phyloP scores from a whole-genome alignment of 768 basidiomycete species.

The Lentinula boryana region DNA sequence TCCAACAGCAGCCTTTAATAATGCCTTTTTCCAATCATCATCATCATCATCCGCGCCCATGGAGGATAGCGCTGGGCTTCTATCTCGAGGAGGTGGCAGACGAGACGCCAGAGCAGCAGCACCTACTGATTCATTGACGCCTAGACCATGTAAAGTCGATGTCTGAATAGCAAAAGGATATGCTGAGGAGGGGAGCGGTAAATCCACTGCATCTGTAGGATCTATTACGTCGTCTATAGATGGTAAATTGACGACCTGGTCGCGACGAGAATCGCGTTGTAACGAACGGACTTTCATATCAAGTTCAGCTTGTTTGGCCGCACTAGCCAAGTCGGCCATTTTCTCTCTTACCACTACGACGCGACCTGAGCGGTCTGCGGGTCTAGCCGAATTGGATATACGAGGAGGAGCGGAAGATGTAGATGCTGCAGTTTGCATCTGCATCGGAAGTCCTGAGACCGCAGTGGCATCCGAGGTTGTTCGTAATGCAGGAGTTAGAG shows the following conservation, averaged over 20 bases:
- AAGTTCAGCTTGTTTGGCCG: slow-evolving; percentile 71
- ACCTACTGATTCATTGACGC: slow-evolving; percentile 69
- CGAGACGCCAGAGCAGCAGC: slow-evolving; percentile 72
- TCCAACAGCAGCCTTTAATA: slow-evolving; percentile 74
- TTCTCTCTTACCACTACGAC: slow-evolving; percentile 84
- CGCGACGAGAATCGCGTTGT: slow-evolving; percentile 31
- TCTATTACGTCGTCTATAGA: slow-evolving; percentile 62
- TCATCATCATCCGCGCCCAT: slow-evolving; percentile 37
- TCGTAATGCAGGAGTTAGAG: slow-evolving; percentile 43
- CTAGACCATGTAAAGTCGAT: slow-evolving; percentile 65
- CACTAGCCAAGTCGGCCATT: slow-evolving; percentile 62
- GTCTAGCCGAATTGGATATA: slow-evolving; percentile 18
- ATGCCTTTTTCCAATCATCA: slow-evolving; percentile 69
- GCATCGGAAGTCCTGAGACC: slow-evolving; percentile 31
- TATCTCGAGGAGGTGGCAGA: slow-evolving; percentile 49
- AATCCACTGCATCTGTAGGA: slow-evolving; percentile 78
- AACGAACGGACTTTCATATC: slow-evolving; percentile 56
- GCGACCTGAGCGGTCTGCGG: slow-evolving; percentile 39
- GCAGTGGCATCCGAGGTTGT: slow-evolving; percentile 64
- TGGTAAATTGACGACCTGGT: slow-evolving; percentile 22
- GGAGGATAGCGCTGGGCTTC: slow-evolving; percentile 52
- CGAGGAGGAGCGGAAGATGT: slow-evolving; percentile 30
- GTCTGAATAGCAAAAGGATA: slow-evolving; percentile 75
- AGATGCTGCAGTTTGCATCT: slow-evolving; percentile 26
- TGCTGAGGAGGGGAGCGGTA: slow-evolving; percentile 61